Conservation (phyloP, 176 grass and related monocot genomes). For the Pharus latifolius region DNA sequence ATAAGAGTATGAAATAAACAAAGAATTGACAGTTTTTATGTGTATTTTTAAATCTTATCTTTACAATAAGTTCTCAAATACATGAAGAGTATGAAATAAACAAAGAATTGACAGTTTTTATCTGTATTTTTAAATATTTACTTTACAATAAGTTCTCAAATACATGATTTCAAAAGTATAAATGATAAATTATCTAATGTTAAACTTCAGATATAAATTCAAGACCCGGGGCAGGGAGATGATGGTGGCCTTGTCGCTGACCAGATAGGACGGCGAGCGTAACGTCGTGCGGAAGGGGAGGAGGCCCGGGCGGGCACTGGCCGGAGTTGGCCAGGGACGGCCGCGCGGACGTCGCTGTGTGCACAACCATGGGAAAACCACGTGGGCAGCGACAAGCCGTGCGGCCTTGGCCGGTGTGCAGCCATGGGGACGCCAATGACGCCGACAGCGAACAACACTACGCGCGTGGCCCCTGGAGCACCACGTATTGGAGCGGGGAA, state of each 20-base stretch:
- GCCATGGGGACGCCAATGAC: constrained; percentile 40
- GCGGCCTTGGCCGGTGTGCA: too few species aligned
- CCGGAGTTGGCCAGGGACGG: constrained; percentile 11
- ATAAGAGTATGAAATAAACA: too few species aligned
- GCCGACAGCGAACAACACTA: constrained; percentile 36
- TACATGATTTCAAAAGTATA: too few species aligned
- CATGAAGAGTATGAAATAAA: too few species aligned
- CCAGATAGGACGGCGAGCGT: constrained; percentile 33
- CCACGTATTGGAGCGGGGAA: constrained; percentile 24
- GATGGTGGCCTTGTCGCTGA: constrained; percentile 18
- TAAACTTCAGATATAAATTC: too few species aligned
- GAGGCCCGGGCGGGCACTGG: constrained; percentile 16
- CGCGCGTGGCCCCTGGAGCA: constrained; percentile 11
- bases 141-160: too few species aligned
- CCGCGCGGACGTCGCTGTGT: constrained; percentile 30
- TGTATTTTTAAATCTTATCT: too few species aligned
- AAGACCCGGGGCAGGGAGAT: constrained; percentile 29
- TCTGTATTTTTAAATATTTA: too few species aligned
- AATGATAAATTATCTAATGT: too few species aligned
- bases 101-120: too few species aligned
- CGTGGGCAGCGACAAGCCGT: constrained; percentile 25
- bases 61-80: too few species aligned
- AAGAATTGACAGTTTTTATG: too few species aligned
- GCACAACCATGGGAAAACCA: constrained; percentile 44
- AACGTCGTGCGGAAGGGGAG: constrained; percentile 12